Percentiles rank a stretch among this genome's conserved stretches.
Conservation (phyloP, 805 yeast species). For the Metschnikowia arizonensis region DNA sequence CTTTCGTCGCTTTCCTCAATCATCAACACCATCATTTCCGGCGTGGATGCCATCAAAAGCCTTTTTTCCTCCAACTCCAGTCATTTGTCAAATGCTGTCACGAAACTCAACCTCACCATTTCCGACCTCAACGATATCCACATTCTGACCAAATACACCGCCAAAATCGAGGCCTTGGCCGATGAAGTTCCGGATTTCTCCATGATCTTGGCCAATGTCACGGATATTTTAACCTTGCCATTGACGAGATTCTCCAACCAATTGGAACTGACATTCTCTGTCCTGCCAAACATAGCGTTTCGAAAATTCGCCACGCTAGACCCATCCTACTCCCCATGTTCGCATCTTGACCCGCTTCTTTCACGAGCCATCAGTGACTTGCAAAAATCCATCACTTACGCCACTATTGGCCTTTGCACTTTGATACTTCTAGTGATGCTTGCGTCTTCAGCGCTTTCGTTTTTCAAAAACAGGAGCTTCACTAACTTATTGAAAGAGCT, state of each 20-base stretch:
- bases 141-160: constrained; percentile 64
- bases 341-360: neutral
- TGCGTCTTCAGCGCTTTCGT: constrained; percentile 5
- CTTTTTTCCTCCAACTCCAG: constrained; percentile 43
- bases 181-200: constrained; percentile 62
- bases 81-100: constrained; percentile 44
- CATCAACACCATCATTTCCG: constrained; percentile 52
- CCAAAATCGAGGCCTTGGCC: constrained; percentile 49
- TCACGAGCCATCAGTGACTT: neutral
- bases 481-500: neutral
- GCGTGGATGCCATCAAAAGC: constrained; percentile 45
- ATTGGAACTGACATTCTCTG: neutral
- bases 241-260: neutral
- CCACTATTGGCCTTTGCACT: constrained; percentile 8
- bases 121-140: constrained; percentile 37
- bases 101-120: constrained; percentile 40
- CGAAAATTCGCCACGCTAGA: neutral
- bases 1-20: constrained; percentile 55
- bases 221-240: constrained; percentile 39
- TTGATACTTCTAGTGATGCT: constrained; percentile 5
- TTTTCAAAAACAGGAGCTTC: constrained; percentile 3
- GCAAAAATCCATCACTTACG: neutral
- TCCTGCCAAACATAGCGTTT: neutral
- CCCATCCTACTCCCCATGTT: neutral
- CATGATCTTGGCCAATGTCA: constrained; percentile 57